These are phyloP conservation scores for Laburnicola sp. DNA, from an alignment of 2,329 filamentous ascomycete genomes.

Conservation along the genomic window DNA sequence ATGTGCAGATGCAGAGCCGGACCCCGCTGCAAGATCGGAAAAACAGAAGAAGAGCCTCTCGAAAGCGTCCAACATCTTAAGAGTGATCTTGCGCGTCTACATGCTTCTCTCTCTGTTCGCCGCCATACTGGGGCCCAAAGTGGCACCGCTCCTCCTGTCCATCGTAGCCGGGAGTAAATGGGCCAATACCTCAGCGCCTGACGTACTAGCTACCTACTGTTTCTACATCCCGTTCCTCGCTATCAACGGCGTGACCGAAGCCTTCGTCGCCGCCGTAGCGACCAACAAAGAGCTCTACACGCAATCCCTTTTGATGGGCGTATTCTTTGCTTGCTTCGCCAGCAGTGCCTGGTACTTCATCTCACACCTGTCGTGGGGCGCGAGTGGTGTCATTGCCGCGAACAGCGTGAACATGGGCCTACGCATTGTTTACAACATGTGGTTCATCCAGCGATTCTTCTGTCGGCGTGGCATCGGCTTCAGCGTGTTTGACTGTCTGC, in stretches of 20 bases:
- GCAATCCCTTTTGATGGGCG: constrained; percentile 83
- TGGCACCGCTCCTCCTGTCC: constrained; percentile 72
- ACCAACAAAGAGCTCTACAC: constrained; percentile 70
- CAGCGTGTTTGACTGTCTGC: constrained; percentile 22
- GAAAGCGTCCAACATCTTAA: constrained; percentile 58
- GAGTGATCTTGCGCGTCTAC: constrained; percentile 71
- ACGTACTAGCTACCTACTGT: constrained; percentile 78
- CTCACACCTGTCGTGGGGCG: constrained; percentile 68
- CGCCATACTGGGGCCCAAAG: constrained; percentile 70
- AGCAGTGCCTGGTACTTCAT: constrained; percentile 75
- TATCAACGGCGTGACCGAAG: constrained; percentile 87
- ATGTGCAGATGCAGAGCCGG: constrained; percentile 53
- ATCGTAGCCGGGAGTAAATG: constrained; percentile 78
- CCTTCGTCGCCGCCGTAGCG: constrained; percentile 88
- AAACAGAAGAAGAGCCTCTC: constrained; percentile 29
- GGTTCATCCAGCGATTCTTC: constrained; percentile 64
- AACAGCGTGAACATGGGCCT: constrained; percentile 90
- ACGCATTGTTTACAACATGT: constrained; percentile 77
- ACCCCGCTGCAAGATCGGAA: constrained; percentile 11
- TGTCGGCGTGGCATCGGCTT: constrained; percentile 21
- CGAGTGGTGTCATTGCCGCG: constrained; percentile 78
- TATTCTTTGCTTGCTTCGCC: constrained; percentile 77
- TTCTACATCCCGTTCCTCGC: constrained; percentile 93
- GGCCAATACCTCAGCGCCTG: constrained; percentile 71
- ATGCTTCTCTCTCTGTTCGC: constrained; percentile 70